phyloP scores from a whole-genome alignment of 257 asterid species.

The Penstemon eatonii region DNA sequence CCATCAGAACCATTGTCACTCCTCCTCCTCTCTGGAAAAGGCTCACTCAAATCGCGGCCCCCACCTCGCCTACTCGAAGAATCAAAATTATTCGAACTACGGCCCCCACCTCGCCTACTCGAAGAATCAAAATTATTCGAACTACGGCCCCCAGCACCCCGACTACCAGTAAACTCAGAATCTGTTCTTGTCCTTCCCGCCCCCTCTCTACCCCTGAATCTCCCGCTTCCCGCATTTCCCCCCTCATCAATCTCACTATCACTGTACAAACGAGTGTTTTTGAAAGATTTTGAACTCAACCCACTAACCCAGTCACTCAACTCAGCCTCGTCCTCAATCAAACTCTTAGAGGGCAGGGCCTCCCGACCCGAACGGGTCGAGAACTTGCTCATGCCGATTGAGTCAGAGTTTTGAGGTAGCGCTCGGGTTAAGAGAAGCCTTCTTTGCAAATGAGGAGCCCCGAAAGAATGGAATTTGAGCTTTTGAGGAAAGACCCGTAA shows the following conservation, averaged over 20 bases:
- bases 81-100: slow-evolving; percentile 32
- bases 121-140: slow-evolving; percentile 33
- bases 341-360: slow-evolving; percentile 56
- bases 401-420: slow-evolving; percentile 17
- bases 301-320: slow-evolving; percentile 92
- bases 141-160: slow-evolving; percentile 33
- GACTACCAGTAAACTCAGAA: slow-evolving; percentile 31
- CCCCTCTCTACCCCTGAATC: slow-evolving; percentile 37
- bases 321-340: slow-evolving; percentile 96
- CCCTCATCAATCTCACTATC: slow-evolving; percentile 62
- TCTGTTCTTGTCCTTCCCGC: slow-evolving; percentile 57
- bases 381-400: slow-evolving; percentile 30
- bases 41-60: slow-evolving; percentile 26
- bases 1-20: slow-evolving; percentile 9
- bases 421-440: slow-evolving; percentile 29
- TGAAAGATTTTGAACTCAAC: slow-evolving; percentile 57
- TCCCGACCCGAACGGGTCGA: slow-evolving; percentile 39
- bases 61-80: slow-evolving; percentile 39
- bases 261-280: slow-evolving; percentile 57
- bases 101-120: slow-evolving; percentile 33
- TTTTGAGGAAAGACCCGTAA: slow-evolving; percentile 62
- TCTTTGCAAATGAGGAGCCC: slow-evolving; percentile 34
- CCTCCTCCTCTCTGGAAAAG: slow-evolving; percentile 24
- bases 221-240: slow-evolving; percentile 29
- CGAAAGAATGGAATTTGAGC: slow-evolving; percentile 42